Evolutionary conservation across 805 yeast species (phyloP), one percentile per base, ranked within the genome.

Genomic region (Metschnikowia baotianmanensis): DNA sequence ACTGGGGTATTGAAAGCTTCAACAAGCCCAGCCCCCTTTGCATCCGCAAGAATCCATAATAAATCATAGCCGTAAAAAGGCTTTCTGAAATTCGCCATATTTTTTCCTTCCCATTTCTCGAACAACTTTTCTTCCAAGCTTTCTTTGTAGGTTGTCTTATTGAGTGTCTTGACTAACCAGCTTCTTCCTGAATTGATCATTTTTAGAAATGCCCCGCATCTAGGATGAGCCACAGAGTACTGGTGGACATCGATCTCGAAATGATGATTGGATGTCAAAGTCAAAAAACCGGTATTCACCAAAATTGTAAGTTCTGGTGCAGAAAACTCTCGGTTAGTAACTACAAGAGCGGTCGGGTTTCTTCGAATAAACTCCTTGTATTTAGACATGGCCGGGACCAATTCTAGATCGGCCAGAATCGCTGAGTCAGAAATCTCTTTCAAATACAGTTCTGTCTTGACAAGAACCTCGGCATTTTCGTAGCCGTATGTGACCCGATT

Each of bases 1-100:
- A 72, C 76, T 1, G 77, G 76, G 0, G 83, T 74, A 33, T 68
- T 67, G 50, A 76, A 76, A 7, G 72, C 74, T 48, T 78, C 83
- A 3, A 74, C 55, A 1, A 67, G 51, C 0, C 83, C 84, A 18
- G 69, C 58, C 0, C 83, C 84, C 37, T 70, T 59, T 36, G 77
- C 65, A 38, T 71, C 72, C 13, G 80, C 76, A 11, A 78, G 48
- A 2, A 69, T 53, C 80, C 82, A 79, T 23, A 63, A 50, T 29
- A 77, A 51, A 43, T 71, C 74, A 29, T 72, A 55, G 1, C 82
- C 83, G 40, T 74, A 71, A 43, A 72, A 74, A 12, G 77, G 78
- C 34, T 66, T 63, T 46, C 70, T 65, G 38, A 69, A 69, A 18
- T 65, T 60, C 30, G 63, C 65, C 57, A 73, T 65, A 13, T 47